Percentiles rank a stretch among this genome's conserved stretches.
These are phyloP conservation scores for Blastocystis sp. DNA, from an alignment of 352 stramenopile genomes.

Conservation along the genomic window DNA sequence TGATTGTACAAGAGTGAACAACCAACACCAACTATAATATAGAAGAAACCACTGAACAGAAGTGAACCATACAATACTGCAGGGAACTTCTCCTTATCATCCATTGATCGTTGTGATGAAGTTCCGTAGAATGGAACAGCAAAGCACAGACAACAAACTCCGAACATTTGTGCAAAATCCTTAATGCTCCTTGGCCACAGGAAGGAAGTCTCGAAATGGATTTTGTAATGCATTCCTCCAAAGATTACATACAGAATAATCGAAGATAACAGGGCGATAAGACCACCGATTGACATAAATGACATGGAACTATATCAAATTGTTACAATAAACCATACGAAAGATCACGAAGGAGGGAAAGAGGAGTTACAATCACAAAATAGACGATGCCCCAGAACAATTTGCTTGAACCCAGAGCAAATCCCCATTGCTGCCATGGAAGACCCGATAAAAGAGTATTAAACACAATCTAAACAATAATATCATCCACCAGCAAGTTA, in stretches of 20 bases:
- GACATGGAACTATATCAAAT: constrained; percentile 8
- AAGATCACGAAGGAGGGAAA: constrained; percentile 37
- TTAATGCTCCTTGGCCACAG: constrained; percentile 23
- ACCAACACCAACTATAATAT: constrained; percentile 14
- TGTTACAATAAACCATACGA: background rate
- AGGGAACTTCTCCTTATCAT: constrained; percentile 33
- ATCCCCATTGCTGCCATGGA: background rate
- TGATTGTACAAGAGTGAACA: constrained; percentile 27
- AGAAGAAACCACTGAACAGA: constrained; percentile 21
- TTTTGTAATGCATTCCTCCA: constrained; percentile 6
- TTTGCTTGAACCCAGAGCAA: background rate
- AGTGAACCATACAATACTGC: constrained; percentile 16
- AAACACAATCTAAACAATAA: constrained; percentile 9
- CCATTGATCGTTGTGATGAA: constrained; percentile 38
- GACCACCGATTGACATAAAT: constrained; percentile 38
- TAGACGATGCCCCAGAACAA: constrained; percentile 18
- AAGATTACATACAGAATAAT: constrained; percentile 28
- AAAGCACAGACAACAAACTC: constrained; percentile 27
- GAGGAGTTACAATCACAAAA: background rate
- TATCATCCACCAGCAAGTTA: background rate
- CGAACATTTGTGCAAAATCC: constrained; percentile 30
- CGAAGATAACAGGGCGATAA: background rate
- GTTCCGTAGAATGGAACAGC: constrained; percentile 34
- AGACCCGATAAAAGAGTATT: constrained; percentile 1
- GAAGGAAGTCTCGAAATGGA: constrained; percentile 25